Evolutionary conservation across 2,329 filamentous ascomycete species (phyloP), one percentile per base, ranked within the genome.

Genomic region (Coleophoma crateriformis): DNA sequence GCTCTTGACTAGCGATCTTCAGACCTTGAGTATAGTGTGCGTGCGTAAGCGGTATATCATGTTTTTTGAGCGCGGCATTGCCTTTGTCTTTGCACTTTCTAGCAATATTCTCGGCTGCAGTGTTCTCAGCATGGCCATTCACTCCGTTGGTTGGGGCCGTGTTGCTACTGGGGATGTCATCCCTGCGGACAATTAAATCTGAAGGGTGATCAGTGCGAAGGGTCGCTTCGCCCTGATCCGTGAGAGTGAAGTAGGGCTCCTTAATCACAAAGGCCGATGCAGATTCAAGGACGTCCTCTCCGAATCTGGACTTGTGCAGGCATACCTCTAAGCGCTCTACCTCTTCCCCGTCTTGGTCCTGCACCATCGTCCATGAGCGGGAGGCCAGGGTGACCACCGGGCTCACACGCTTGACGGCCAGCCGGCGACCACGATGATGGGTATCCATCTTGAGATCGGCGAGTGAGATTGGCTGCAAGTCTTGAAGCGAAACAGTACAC

Each of bases 341-440:
- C 34, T 32, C 50, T 32, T 51, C 50, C 5, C 47, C 51, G 15
- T 45, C 45, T 12, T 50, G 50, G 14, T 50, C 50, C n/a, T 53
- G 39, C 3, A 63, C 58, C 59, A 67, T 64, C 22, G 66, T 61
- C 59, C 60, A 64, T 7, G 60, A 60, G 15, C 33, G 59, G 1
- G 63, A 64, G 3, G 60, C 63, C 47, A 68, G 64, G 3, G 45
- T 60, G 27, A 50, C 50, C 17, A 55, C 49, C 8, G 49, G 51
- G 22, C 47, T 38, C 22, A 50, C 43, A 14, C 51, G 48, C 19
- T 44, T 33, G 22, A 55, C 40, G 20, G 70, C 27, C 7, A 70
- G 47, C 17, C 69, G 45, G 38, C 64, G 67, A 2, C 64, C 70
- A 14, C 67, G 62, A 58, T 73, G 69, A 54, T 72, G 69, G 14